Evolutionary conservation across 2,329 filamentous ascomycete species (phyloP).

Genomic region (Botrytis fragariae): DNA sequence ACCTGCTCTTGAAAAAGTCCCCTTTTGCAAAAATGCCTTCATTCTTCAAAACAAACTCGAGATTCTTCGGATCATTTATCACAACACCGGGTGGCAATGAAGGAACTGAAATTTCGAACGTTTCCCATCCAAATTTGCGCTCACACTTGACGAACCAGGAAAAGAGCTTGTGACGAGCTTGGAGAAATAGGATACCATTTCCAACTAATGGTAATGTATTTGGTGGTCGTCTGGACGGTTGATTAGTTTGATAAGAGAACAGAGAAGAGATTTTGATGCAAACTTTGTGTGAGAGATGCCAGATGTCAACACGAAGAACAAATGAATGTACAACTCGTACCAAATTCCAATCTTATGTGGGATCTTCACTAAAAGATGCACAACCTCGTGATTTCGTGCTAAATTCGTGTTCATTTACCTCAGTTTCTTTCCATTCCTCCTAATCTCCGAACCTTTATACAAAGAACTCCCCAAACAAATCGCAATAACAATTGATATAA

Average conservation of each 20-base stretch:
- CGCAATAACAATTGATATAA: conserved; percentile 23
- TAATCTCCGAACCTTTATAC: conserved; percentile 30
- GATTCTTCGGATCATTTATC: conserved; percentile 58
- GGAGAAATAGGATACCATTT: conserved; percentile 61
- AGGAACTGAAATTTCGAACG: conserved; percentile 61
- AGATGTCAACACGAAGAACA: background rate
- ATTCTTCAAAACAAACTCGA: conserved; percentile 62
- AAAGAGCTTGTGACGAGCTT: conserved; percentile 58
- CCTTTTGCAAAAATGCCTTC: conserved; percentile 61
- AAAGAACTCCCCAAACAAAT: conserved; percentile 23
- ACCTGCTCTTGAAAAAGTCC: conserved; percentile 57
- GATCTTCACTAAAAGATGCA: background rate
- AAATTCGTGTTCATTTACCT: conserved; percentile 28
- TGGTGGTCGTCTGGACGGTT: conserved; percentile 33
- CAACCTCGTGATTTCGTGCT: conserved; percentile 1
- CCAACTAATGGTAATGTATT: conserved; percentile 51
- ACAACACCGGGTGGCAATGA: conserved; percentile 61
- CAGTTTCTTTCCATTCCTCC: conserved; percentile 33
- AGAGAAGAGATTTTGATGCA: no score
- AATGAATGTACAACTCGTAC: background rate
- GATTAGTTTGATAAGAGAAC: background rate
- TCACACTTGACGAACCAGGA: conserved; percentile 62
- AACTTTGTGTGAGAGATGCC: background rate
- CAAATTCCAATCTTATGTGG: background rate
- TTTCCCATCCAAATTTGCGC: conserved; percentile 55